phyloP scores from a whole-genome alignment of 192 early-diverging fungal genomes.

The Backusella westeae region DNA sequence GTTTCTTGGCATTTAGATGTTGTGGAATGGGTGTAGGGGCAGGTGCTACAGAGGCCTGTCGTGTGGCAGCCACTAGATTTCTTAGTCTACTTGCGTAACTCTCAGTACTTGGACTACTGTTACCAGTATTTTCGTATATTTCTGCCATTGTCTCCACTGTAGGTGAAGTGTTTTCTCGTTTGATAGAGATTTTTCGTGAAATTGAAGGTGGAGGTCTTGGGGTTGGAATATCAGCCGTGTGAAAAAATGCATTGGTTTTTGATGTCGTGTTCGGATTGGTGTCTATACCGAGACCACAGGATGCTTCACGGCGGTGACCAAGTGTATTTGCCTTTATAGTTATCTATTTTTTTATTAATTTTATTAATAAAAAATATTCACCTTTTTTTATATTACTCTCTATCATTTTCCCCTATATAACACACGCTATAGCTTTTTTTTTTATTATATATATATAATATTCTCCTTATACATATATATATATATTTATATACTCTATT shows the following conservation, averaged over 20 bases:
- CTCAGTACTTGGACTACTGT: background rate
- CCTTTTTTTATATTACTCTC: background rate
- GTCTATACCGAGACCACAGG: constrained; percentile 11
- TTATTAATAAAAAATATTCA: background rate
- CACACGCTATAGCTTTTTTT: background rate
- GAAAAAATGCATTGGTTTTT: constrained; percentile 14
- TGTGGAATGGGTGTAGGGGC: constrained; percentile 18
- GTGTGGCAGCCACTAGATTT: constrained; percentile 7
- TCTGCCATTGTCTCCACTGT: background rate
- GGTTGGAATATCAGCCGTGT: constrained; percentile 13
- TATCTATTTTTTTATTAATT: background rate
- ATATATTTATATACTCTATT: background rate
- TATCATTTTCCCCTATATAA: background rate
- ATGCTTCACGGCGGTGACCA: constrained; percentile 12
- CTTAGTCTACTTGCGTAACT: constrained; percentile 13
- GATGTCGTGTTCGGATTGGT: background rate
- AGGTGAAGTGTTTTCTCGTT: background rate
- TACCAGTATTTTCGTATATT: background rate
- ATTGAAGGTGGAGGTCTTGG: constrained; percentile 21
- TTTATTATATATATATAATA: background rate
- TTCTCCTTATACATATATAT: background rate
- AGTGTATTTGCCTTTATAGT: background rate
- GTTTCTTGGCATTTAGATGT: constrained; percentile 11
- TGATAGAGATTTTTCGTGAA: constrained; percentile 5
- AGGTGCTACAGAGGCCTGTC: constrained; percentile 11